Conservation (phyloP, 495 filamentous ascomycete species). For the Penicillium manginii region DNA sequence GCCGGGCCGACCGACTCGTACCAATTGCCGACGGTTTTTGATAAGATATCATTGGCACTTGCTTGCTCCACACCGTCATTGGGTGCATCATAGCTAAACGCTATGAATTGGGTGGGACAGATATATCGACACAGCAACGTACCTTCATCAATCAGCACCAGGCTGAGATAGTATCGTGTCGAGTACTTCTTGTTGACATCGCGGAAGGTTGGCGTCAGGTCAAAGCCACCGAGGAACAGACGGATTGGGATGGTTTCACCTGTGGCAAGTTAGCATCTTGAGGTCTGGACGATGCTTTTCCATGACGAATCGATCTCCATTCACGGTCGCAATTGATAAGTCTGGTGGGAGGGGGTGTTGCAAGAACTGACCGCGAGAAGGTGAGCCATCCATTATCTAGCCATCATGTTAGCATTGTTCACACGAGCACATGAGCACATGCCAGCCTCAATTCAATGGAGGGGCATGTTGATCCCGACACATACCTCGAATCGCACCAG, state of each 20-base stretch:
- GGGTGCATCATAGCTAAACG: constrained; percentile 3
- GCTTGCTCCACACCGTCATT: constrained; percentile 7
- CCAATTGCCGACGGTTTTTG: constrained; percentile 50
- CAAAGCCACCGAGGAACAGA: constrained; percentile 96
- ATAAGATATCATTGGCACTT: constrained; percentile 16
- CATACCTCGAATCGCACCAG: constrained; percentile 94
- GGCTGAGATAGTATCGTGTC: constrained; percentile 93
- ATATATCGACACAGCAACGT: constrained; percentile 25
- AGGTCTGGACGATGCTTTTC: background rate
- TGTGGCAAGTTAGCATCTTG: constrained; percentile 40
- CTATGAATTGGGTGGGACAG: constrained; percentile 5
- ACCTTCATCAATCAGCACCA: constrained; percentile 98
- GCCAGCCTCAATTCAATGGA: background rate
- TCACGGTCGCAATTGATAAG: background rate
- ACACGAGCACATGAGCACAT: background rate
- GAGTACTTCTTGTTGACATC: constrained; percentile 99
- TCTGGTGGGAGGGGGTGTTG: background rate
- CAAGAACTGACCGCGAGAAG: constrained; percentile 70
- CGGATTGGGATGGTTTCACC: constrained; percentile 97
- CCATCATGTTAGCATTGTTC: constrained; percentile 22
- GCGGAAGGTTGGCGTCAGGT: constrained; percentile 96
- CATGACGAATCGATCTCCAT: background rate
- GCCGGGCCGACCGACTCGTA: constrained; percentile 25
- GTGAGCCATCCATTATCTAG: constrained; percentile 98
- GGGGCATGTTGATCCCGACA: constrained; percentile 3